These are phyloP conservation scores for Quercus tomentella DNA, from an alignment of 331 rosid species.

Conservation along the genomic window DNA sequence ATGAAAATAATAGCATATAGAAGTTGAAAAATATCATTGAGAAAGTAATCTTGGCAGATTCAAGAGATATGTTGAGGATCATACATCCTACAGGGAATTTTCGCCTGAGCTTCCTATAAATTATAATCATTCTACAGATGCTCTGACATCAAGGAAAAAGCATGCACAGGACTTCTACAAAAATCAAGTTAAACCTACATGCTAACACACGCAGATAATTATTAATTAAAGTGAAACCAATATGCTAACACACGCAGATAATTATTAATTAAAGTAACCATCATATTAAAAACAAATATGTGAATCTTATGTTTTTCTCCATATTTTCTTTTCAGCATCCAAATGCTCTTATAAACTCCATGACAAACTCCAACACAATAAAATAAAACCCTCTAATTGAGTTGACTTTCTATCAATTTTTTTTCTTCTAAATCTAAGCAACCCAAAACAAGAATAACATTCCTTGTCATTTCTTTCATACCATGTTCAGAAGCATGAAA, in stretches of 20 bases:
- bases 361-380: neutral
- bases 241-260: neutral
- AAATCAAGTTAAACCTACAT: neutral
- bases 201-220: neutral
- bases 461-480: neutral
- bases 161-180: neutral
- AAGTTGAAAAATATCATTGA: neutral
- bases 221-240: neutral
- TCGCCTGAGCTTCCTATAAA: conserved; percentile 68
- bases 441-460: neutral
- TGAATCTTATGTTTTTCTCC: neutral
- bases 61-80: conserved; percentile 3
- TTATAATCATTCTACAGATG: conserved; percentile 83
- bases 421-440: neutral
- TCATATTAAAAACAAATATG: neutral
- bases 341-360: neutral
- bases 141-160: conserved; percentile 45
- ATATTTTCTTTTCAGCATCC: neutral
- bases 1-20: neutral
- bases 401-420: neutral
- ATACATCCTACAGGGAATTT: conserved; percentile 74
- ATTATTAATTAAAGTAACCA: neutral
- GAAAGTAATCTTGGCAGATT: neutral
- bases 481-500: neutral
- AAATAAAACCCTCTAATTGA: neutral